Base-by-base conservation (phyloP, 345 rosid genomes). In the Eucalyptus regnans region DNA sequence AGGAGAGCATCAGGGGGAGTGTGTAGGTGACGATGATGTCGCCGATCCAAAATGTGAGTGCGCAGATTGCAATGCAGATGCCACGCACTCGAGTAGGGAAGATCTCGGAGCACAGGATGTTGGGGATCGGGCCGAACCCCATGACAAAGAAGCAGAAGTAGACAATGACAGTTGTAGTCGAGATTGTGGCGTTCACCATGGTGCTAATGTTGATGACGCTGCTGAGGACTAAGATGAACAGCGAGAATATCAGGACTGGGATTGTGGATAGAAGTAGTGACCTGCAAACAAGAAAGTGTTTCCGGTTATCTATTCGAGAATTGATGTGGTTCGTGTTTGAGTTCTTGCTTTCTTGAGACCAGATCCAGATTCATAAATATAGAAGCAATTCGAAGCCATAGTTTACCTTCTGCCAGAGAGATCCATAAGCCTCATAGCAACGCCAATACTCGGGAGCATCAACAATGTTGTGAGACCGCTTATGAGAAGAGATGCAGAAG, bases 371-470 rank as follows among this genome's bases (percentile, higher is more conserved):
- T 86, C 29, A 50, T 11, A 52, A 52, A 58, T 86, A 23, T 29
- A 49, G 87, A 50, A 29, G 87, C 23, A 85, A 49, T 7, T 27
- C 12, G 14, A 27, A 56, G 41, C 11, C 56, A 31, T 14, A 33
- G 87, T 33, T 66, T 76, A 93, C 94, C 94, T 90, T 90, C 94
- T 93, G 49, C 94, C 94, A 13, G 94, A 88, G 50, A 92, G 89
- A 52, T 93, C 94, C 93, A 93, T 93, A 7, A 93, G 90, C 89
- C 91, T 91, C 94, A 93, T 93, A 33, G 93, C 91, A 86, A 93
- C 68, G 17, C 86, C 76, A 25, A 93, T 93, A 62, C 90, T 89
- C 12, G 93, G 94, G 50, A 93, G 93, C 94, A 93, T 91, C 86
- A 91, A 54, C 29, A 93, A 58, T 25, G 93, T 91, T 1, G 92